Conservation (phyloP, 441 rosid genomes). For the Pelargonium citronellum region DNA sequence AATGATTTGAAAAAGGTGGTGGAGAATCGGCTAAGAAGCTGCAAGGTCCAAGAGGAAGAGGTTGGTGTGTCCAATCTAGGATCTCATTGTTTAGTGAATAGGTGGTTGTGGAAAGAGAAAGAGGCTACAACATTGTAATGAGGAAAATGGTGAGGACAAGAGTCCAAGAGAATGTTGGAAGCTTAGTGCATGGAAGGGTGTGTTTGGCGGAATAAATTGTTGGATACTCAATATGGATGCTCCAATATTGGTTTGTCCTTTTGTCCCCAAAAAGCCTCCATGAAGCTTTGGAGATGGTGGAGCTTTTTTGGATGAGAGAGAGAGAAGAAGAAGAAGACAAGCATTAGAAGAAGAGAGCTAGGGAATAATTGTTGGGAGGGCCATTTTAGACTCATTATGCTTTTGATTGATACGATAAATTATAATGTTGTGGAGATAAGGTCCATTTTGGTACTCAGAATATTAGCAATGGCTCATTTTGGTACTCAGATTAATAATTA, state of each 20-base stretch:
- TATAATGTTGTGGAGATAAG: no score
- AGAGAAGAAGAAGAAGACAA: not conserved
- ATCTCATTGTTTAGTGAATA: not conserved
- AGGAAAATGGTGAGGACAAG: constrained; percentile 16
- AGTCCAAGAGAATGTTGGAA: constrained; percentile 53
- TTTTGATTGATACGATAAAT: no score
- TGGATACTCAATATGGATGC: constrained; percentile 9
- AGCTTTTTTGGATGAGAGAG: constrained; percentile 20
- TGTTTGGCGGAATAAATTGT: constrained; percentile 60
- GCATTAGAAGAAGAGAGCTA: no score
- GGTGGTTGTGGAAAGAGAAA: not conserved
- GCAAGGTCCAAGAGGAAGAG: constrained; percentile 54
- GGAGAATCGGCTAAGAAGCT: constrained; percentile 38
- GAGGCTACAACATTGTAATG: constrained; percentile 1
- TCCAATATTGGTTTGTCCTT: constrained; percentile 20
- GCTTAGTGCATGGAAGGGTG: constrained; percentile 60
- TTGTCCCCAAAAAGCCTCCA: constrained; percentile 28
- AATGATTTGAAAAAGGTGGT: constrained; percentile 20
- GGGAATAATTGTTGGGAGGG: no score
- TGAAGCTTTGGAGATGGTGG: constrained; percentile 47
- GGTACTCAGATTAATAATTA: no score
- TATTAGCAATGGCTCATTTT: no score
- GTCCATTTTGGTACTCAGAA: no score
- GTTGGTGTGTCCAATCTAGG: constrained; percentile 34
- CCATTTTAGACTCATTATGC: no score